phyloP scores from a whole-genome alignment of 169 alveolate species.

The Plasmodium vivax region DNA sequence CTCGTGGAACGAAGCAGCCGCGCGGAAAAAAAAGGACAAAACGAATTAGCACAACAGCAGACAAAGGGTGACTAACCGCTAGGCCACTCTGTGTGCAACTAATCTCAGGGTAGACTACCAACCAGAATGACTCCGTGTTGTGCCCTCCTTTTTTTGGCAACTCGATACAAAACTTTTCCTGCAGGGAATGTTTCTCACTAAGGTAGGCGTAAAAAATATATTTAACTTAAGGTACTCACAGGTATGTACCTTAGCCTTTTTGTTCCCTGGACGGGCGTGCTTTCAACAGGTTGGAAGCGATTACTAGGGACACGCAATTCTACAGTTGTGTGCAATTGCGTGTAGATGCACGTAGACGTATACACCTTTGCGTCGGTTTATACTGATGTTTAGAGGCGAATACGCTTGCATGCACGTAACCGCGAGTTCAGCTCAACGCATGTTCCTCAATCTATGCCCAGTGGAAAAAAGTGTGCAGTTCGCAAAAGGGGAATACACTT shows the following conservation, averaged over 20 bases:
- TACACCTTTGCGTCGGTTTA: not conserved
- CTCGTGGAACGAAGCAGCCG: not conserved
- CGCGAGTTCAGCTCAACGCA: not conserved
- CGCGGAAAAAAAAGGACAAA: not conserved
- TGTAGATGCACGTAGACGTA: not conserved
- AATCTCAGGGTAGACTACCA: no score
- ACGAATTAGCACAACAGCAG: no score
- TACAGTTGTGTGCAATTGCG: not conserved
- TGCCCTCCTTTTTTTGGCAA: no score
- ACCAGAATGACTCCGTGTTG: no score
- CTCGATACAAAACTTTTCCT: no score
- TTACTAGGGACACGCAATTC: not conserved
- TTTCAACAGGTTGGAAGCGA: not conserved
- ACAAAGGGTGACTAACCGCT: no score
- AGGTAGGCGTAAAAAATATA: no score
- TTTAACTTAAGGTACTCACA: not conserved
- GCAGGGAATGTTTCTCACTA: no score
- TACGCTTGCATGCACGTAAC: not conserved
- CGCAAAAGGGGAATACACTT: not conserved
- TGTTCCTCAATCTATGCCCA: not conserved
- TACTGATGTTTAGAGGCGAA: not conserved
- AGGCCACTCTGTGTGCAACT: no score
- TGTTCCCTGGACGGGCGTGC: not conserved
- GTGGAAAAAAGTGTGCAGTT: not conserved
- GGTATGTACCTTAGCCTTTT: not conserved